Percentiles rank a stretch among this genome's conserved stretches.
Conservation (phyloP, 2,329 filamentous ascomycete species). For the Chaetomiaceae sp. region DNA sequence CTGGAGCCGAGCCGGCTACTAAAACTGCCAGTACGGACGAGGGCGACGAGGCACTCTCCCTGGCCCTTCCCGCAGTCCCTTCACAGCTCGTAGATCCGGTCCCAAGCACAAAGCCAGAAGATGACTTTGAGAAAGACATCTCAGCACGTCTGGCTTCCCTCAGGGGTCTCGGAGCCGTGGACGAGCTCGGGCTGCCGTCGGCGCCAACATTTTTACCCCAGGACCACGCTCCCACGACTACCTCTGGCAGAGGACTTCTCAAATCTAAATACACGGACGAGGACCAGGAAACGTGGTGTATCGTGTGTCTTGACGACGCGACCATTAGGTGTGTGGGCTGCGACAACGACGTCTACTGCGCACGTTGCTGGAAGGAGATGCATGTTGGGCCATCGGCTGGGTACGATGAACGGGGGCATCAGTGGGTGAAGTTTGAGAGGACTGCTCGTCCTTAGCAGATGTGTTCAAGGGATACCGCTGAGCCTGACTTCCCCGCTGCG, state of each 20-base stretch:
- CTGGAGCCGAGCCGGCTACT: background rate
- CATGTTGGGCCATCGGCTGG: conserved; percentile 66
- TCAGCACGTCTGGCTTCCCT: conserved; percentile 51
- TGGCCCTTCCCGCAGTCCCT: conserved; percentile 46
- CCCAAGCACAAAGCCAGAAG: conserved; percentile 18
- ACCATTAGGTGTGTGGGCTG: conserved; percentile 70
- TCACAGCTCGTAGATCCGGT: conserved; percentile 38
- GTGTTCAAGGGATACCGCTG: too few species aligned
- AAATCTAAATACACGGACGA: conserved; percentile 57
- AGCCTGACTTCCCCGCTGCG: too few species aligned
- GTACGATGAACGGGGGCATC: conserved; percentile 66
- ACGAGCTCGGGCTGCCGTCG: conserved; percentile 42
- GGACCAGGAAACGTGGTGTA: conserved; percentile 73
- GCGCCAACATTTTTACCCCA: conserved; percentile 48
- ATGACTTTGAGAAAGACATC: conserved; percentile 43
- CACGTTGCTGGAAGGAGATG: conserved; percentile 75
- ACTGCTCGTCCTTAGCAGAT: background rate
- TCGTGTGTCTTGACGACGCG: conserved; percentile 76
- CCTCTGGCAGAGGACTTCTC: conserved; percentile 33
- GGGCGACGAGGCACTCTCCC: conserved; percentile 20
- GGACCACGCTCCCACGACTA: conserved; percentile 30
- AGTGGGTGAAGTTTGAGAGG: conserved; percentile 55
- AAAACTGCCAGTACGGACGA: background rate
- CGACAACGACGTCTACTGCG: conserved; percentile 68
- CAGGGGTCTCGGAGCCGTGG: conserved; percentile 34